Evolutionary conservation across 2,329 filamentous ascomycete species (phyloP).

Genomic region (Sporothrix mexicana): DNA sequence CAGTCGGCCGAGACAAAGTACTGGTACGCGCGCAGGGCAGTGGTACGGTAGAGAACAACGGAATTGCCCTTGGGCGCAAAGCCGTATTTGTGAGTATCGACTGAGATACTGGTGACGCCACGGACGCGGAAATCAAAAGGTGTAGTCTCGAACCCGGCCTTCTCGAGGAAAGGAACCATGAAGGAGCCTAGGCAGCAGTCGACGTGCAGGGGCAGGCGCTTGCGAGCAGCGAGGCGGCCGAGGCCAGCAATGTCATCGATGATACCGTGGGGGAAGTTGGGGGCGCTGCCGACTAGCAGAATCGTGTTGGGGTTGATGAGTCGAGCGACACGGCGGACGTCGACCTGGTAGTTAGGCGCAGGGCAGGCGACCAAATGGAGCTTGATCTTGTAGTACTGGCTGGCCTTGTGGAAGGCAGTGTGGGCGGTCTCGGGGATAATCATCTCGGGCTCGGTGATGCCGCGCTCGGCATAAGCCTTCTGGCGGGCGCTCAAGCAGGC

Average conservation of each 20-base stretch:
- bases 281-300: slow-evolving; percentile 89
- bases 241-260: slow-evolving; percentile 91
- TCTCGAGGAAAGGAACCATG: slow-evolving; percentile 87
- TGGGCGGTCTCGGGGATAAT: slow-evolving; percentile 94
- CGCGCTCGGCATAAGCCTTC: slow-evolving; percentile 83
- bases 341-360: slow-evolving; percentile 82
- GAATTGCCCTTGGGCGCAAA: slow-evolving; percentile 98
- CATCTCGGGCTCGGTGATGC: slow-evolving; percentile 93
- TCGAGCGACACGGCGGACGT: slow-evolving; percentile 76
- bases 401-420: slow-evolving; percentile 94
- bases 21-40: slow-evolving; percentile 80
- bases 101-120: slow-evolving; percentile 93
- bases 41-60: slow-evolving; percentile 85
- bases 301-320: slow-evolving; percentile 95
- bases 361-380: slow-evolving; percentile 87
- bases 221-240: slow-evolving; percentile 79
- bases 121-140: slow-evolving; percentile 93
- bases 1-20: slow-evolving; percentile 97
- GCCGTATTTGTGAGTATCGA: slow-evolving; percentile 98
- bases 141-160: slow-evolving; percentile 88
- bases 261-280: slow-evolving; percentile 98
- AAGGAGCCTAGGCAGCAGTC: slow-evolving; percentile 98
- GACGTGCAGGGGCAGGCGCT: slow-evolving; percentile 87
- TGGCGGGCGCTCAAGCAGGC: slow-evolving; percentile 89
- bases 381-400: slow-evolving; percentile 96